These are phyloP conservation scores for Cutaneotrichosporon dermatis DNA, from an alignment of 1,284 basidiomycete species.

Conservation along the genomic window DNA sequence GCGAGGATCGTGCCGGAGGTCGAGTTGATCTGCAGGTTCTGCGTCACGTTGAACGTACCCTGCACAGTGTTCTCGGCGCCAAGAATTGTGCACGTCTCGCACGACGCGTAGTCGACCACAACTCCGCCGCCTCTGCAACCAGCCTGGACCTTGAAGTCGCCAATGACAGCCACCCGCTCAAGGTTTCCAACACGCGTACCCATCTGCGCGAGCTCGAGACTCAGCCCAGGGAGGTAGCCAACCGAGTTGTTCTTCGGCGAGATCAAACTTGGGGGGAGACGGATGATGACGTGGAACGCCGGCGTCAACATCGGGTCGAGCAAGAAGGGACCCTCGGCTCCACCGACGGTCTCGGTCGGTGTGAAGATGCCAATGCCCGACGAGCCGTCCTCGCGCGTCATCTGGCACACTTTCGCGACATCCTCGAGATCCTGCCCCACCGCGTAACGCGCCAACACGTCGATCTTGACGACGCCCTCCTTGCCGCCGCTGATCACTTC, in stretches of 20 bases:
- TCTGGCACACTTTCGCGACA: conserved; percentile 38
- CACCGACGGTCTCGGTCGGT: conserved; percentile 36
- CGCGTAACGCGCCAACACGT: conserved; percentile 39
- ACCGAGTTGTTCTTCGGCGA: conserved; percentile 4
- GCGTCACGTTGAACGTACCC: conserved; percentile 44
- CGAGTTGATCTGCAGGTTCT: conserved; percentile 38
- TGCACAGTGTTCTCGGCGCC: conserved; percentile 35
- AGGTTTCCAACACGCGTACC: conserved; percentile 39
- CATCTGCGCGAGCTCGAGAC: conserved; percentile 38
- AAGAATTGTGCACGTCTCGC: conserved; percentile 28
- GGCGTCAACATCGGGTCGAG: conserved; percentile 34
- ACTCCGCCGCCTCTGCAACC: conserved; percentile 32
- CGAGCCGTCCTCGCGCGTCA: conserved; percentile 29
- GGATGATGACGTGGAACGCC: conserved; percentile 37
- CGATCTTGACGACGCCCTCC: conserved; percentile 37
- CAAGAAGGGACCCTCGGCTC: conserved; percentile 19
- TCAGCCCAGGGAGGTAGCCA: conserved; percentile 25
- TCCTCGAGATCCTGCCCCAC: conserved; percentile 23
- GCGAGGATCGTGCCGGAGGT: conserved; percentile 40
- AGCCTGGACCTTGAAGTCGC: conserved; percentile 24
- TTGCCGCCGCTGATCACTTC: conserved; percentile 29
- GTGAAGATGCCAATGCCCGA: conserved; percentile 45
- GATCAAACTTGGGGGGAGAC: conserved; percentile 34
- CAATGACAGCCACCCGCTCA: conserved; percentile 31
- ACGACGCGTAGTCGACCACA: conserved; percentile 31